These are phyloP conservation scores for Pseudocercospora pini-densiflorae DNA, from an alignment of 2,329 filamentous ascomycete genomes.

Conservation along the genomic window DNA sequence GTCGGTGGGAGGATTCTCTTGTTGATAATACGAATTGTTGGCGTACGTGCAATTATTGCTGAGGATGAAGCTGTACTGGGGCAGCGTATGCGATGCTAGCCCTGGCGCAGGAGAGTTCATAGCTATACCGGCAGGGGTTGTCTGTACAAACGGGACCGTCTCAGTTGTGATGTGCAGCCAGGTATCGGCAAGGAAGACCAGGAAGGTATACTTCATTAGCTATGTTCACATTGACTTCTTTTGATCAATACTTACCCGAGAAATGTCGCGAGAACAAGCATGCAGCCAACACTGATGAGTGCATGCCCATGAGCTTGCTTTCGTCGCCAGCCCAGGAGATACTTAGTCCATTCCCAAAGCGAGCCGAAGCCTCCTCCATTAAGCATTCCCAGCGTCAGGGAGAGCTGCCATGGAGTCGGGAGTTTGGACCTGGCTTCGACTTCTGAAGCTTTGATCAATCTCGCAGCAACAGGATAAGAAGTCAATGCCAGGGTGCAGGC, in stretches of 20 bases:
- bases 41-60: not conserved
- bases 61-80: slow-evolving; percentile 1
- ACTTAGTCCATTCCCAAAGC: not conserved
- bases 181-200: slow-evolving; percentile 1
- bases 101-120: no score
- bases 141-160: not conserved
- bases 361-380: not conserved
- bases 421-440: not conserved
- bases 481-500: not conserved
- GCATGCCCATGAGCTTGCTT: slow-evolving; percentile 1
- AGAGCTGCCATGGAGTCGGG: not conserved
- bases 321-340: not conserved
- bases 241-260: not conserved
- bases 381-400: not conserved
- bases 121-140: not conserved
- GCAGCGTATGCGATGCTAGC: not conserved
- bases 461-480: not conserved
- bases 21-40: not conserved
- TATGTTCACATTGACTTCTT: no score
- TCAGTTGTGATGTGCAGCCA: not conserved
- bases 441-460: not conserved
- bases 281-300: not conserved
- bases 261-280: not conserved
- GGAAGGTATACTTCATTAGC: not conserved
- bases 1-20: not conserved